Base-by-base conservation (phyloP, 164 flowering plant genomes). In the Chimonanthus praecox region DNA sequence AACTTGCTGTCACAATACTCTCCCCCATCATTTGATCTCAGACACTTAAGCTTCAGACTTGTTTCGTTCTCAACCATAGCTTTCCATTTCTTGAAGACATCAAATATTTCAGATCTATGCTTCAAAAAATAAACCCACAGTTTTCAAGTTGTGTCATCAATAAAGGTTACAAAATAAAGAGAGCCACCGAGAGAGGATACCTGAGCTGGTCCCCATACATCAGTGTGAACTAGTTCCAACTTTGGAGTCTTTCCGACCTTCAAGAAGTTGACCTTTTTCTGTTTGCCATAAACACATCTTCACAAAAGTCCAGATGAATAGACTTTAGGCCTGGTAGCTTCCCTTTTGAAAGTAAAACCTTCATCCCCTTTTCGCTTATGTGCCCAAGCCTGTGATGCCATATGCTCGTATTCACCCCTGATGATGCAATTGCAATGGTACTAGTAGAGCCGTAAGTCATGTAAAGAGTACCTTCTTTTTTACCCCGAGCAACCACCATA, bases 191-290 rank as follows among this genome's bases (percentile, higher is more conserved):
- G 49, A 46, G 73, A 58, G 4, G 73, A 13, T 45, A 60, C 49
- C 66, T 71, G 5, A 33, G 7, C 0, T 18, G 68, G 74, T 61
- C 54, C 58, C 58, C 74, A 46, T 6, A 72, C 54, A 8, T 62
- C 68, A 61, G 45, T 72, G 18, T 72, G 68, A 7, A 72, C 74
- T 61, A 72, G 5, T 21, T 72, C 61, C 15, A 13, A 11, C 13
- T 72, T 64, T 18, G 68, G 44, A 20, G 60, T 20, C 43, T 6
- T n/a, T 48, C n/a, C 48, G 3, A 20, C 46, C 20, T 63, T 63
- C 11, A 43, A 47, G n/a, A 72, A 63, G 4, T 4, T 8, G 7
- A 72, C 58, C 69, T 63, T 64, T 15, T 45, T 63, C 4, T 64
- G 49, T n/a, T 72, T 64, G 16, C 47, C 47, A 46, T 47, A 48